Evolutionary conservation across 129 eudicot genomes (phyloP).

Genomic region (Helichrysum umbraculigerum): DNA sequence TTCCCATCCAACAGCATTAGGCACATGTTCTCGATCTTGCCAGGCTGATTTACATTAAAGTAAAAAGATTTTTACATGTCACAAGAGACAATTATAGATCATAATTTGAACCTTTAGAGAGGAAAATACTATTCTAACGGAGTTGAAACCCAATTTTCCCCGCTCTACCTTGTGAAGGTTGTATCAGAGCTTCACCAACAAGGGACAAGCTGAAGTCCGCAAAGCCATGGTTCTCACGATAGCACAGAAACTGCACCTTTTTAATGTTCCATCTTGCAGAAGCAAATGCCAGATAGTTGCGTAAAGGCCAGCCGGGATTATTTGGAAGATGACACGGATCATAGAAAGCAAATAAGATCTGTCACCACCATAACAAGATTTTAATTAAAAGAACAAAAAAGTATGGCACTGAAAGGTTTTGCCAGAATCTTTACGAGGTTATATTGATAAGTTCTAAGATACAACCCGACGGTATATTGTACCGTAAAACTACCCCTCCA

Average conservation of each 20-base stretch:
- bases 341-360: slow-evolving; percentile 81
- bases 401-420: not conserved
- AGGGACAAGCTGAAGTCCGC: slow-evolving; percentile 70
- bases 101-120: slow-evolving; percentile 5
- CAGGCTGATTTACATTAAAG: slow-evolving; percentile 46
- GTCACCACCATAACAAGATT: slow-evolving; percentile 28
- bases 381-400: not conserved
- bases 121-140: slow-evolving; percentile 8
- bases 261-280: slow-evolving; percentile 65
- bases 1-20: slow-evolving; percentile 86
- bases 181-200: slow-evolving; percentile 74
- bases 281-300: slow-evolving; percentile 64
- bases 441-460: not conserved
- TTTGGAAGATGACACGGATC: slow-evolving; percentile 86
- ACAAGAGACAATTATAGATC: slow-evolving; percentile 11
- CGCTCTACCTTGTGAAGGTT: slow-evolving; percentile 75
- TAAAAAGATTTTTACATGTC: slow-evolving; percentile 15
- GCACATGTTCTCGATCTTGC: slow-evolving; percentile 50
- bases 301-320: slow-evolving; percentile 98
- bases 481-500: not conserved
- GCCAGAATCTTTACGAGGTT: not conserved
- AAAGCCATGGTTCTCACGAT: slow-evolving; percentile 90
- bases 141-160: slow-evolving; percentile 36
- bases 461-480: not conserved
- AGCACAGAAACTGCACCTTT: slow-evolving; percentile 69